Conservation (phyloP, 495 filamentous ascomycete genomes). For the Trichoderma reesei region DNA sequence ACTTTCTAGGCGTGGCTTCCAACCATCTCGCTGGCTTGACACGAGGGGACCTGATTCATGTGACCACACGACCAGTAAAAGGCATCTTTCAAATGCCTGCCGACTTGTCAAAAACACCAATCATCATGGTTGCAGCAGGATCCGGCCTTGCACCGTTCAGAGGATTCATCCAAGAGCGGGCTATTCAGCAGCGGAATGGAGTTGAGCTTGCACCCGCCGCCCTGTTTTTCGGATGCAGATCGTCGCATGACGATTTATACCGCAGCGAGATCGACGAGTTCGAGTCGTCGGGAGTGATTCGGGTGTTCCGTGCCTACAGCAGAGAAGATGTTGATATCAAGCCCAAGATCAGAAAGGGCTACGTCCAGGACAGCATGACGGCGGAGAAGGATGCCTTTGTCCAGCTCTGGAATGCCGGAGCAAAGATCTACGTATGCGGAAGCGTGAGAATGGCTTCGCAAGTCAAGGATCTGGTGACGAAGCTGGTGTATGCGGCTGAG, state of each 20-base stretch:
- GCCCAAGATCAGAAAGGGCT: conserved; percentile 27
- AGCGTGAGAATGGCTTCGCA: conserved; percentile 49
- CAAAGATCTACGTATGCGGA: conserved; percentile 60
- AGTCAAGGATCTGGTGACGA: conserved; percentile 36
- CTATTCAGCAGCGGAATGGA: conserved; percentile 41
- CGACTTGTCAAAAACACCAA: conserved; percentile 48
- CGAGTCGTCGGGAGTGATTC: conserved; percentile 46
- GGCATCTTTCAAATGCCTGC: conserved; percentile 56
- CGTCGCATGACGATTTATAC: conserved; percentile 52
- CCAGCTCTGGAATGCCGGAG: conserved; percentile 46
- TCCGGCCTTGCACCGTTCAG: conserved; percentile 58
- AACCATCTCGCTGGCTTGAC: conserved; percentile 50
- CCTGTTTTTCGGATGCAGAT: conserved; percentile 57
- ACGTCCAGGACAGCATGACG: conserved; percentile 56
- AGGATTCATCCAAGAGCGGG: conserved; percentile 61
- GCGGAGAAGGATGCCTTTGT: conserved; percentile 40
- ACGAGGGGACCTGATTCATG: conserved; percentile 50
- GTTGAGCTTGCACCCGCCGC: conserved; percentile 46
- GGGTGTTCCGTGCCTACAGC: conserved; percentile 48
- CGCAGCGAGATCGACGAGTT: conserved; percentile 47
- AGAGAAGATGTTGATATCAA: conserved; percentile 15
- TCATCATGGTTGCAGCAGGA: conserved; percentile 53
- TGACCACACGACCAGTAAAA: conserved; percentile 49
- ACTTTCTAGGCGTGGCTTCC: conserved; percentile 48
- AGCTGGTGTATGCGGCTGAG: conserved; percentile 33